These are phyloP conservation scores for Pyricularia grisea DNA, from an alignment of 2,329 filamentous ascomycete species.

Conservation along the genomic window DNA sequence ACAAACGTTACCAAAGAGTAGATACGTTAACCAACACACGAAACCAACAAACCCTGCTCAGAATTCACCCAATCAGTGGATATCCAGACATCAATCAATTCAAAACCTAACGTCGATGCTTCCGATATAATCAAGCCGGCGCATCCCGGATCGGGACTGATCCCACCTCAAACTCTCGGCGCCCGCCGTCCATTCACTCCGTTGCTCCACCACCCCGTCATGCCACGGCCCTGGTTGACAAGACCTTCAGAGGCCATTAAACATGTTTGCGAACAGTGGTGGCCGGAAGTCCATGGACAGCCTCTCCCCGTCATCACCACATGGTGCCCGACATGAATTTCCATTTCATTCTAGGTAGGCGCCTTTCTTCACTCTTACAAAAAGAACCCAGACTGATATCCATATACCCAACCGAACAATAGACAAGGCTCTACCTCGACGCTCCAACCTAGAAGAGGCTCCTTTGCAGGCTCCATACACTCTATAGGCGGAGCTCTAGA, in stretches of 20 bases:
- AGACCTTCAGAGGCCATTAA: constrained; percentile 10
- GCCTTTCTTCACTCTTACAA: neutral
- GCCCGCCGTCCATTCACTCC: neutral
- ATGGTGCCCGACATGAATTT: constrained; percentile 41
- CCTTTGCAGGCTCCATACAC: constrained; percentile 77
- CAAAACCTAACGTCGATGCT: neutral
- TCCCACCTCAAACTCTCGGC: neutral
- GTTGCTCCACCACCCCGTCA: constrained; percentile 1
- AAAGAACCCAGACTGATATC: neutral
- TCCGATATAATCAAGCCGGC: neutral
- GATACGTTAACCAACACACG: too few relatives aligned
- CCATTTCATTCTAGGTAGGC: constrained; percentile 46
- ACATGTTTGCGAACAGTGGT: constrained; percentile 50
- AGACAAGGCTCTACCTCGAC: constrained; percentile 36
- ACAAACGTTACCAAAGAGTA: neutral
- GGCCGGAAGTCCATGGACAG: constrained; percentile 59
- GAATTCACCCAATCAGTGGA: neutral
- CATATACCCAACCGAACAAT: neutral
- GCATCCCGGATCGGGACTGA: neutral
- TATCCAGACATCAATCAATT: neutral
- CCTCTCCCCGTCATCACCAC: constrained; percentile 44
- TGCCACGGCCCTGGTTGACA: neutral
- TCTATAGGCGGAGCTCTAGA: constrained; percentile 83
- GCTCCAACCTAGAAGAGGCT: constrained; percentile 56
- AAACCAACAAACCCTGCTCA: neutral